A percentile compares a stretch with the other conserved stretches of the same genome.
These are phyloP conservation scores for Ailanthus altissimus DNA, from an alignment of 345 rosid species.

Conservation along the genomic window DNA sequence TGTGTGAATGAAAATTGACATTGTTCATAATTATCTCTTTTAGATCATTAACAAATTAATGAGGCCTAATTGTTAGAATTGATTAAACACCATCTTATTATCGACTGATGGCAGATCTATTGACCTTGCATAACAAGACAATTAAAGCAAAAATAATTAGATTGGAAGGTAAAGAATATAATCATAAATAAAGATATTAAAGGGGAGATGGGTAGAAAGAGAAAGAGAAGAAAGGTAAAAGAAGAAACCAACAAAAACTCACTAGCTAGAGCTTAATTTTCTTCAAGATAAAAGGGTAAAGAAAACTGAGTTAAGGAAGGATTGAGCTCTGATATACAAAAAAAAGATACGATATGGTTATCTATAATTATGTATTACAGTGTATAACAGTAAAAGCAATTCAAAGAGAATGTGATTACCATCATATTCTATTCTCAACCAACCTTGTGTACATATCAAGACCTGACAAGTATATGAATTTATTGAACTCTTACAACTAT, in stretches of 20 bases:
- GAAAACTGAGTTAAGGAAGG: conserved; percentile 46
- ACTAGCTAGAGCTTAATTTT: conserved; percentile 30
- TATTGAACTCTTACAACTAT: conserved; percentile 53
- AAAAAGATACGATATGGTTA: conserved; percentile 11
- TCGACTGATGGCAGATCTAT: conserved; percentile 22
- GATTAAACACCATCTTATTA: conserved; percentile 13
- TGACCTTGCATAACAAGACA: conserved; percentile 34
- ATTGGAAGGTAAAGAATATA: conserved; percentile 3
- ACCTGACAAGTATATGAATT: conserved; percentile 73
- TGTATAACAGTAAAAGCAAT: background rate
- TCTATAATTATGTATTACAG: background rate
- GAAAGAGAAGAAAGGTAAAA: background rate
- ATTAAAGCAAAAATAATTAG: conserved; percentile 7
- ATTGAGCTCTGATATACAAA: conserved; percentile 40
- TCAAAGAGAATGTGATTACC: conserved; percentile 37
- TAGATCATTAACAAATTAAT: no score
- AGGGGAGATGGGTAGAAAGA: background rate
- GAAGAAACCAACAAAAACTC: conserved; percentile 17
- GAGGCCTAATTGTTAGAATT: background rate
- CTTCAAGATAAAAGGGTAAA: conserved; percentile 34
- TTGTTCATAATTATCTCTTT: no score
- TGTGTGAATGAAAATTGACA: no score
- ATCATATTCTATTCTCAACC: conserved; percentile 64
- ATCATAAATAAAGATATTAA: background rate
- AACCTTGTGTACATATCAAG: conserved; percentile 79